These are phyloP conservation scores for Berberis vulgaris DNA, from an alignment of 164 flowering plant species.

Conservation along the genomic window DNA sequence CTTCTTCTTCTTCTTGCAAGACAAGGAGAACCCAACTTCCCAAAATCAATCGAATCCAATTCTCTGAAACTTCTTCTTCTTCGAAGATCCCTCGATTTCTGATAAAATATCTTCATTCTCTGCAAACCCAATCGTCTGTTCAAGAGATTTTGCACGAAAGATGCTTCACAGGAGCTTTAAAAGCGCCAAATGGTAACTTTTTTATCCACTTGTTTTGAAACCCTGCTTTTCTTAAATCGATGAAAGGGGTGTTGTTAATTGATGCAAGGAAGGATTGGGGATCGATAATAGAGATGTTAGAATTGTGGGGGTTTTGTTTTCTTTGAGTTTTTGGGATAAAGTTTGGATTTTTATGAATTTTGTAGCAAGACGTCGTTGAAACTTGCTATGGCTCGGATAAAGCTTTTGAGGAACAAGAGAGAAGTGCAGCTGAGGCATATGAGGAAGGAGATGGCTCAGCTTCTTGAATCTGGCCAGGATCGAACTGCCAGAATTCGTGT, in stretches of 20 bases:
- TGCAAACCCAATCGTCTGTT: background rate
- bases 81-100: too few relatives aligned
- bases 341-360: slow-evolving; percentile 7
- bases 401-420: slow-evolving; percentile 82
- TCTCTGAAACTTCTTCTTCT: too few relatives aligned
- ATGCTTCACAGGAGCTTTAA: slow-evolving; percentile 1
- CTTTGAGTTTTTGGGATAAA: slow-evolving; percentile 6
- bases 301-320: background rate
- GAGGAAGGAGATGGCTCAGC: slow-evolving; percentile 78
- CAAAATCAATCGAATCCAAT: too few relatives aligned
- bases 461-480: slow-evolving; percentile 77
- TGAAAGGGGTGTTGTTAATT: background rate
- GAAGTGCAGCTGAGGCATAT: slow-evolving; percentile 50
- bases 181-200: background rate
- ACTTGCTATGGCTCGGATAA: slow-evolving; percentile 64
- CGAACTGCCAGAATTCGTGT: slow-evolving; percentile 85
- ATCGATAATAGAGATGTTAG: background rate
- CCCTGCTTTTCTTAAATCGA: too few relatives aligned
- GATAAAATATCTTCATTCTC: too few relatives aligned
- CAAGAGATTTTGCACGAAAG: background rate
- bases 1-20: too few relatives aligned
- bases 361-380: slow-evolving; percentile 87
- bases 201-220: background rate
- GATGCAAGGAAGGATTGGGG: background rate
- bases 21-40: too few relatives aligned